These are phyloP conservation scores for Macrophomina tecta DNA, from an alignment of 2,329 filamentous ascomycete species.

Conservation along the genomic window DNA sequence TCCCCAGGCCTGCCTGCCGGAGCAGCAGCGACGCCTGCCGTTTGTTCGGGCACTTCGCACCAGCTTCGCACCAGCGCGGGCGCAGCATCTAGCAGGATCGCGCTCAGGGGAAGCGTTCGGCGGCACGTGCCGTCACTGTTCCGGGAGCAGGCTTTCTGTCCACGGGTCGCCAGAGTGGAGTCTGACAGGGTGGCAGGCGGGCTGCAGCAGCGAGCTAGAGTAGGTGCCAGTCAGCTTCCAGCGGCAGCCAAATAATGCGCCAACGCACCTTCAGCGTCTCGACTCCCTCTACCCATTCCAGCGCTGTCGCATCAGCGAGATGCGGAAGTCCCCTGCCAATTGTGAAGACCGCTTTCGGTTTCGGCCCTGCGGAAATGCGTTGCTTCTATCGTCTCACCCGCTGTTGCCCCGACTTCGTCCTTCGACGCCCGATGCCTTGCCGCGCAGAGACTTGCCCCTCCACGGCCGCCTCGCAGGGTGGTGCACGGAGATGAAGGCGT, in stretches of 20 bases:
- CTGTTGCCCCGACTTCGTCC: background rate
- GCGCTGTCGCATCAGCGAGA: slow-evolving; percentile 12
- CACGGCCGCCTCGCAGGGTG: background rate
- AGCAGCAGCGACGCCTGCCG: background rate
- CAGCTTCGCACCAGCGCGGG: too few relatives aligned
- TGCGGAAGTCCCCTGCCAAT: slow-evolving; percentile 1
- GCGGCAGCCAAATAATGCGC: slow-evolving; percentile 21
- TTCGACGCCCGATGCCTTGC: slow-evolving; percentile 1
- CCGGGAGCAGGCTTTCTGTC: slow-evolving; percentile 12
- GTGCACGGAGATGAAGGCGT: background rate
- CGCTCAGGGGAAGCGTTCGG: background rate
- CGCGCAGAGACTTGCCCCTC: slow-evolving; percentile 5
- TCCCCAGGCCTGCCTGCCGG: background rate
- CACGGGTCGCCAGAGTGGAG: slow-evolving; percentile 14
- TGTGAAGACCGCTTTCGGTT: slow-evolving; percentile 16
- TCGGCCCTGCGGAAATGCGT: slow-evolving; percentile 17
- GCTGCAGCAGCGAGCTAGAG: slow-evolving; percentile 4
- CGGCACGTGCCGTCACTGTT: slow-evolving; percentile 1
- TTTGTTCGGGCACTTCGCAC: too few relatives aligned
- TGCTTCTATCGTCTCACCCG: slow-evolving; percentile 18
- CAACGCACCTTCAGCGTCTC: slow-evolving; percentile 22
- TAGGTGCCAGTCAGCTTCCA: background rate
- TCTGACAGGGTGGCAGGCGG: slow-evolving; percentile 18
- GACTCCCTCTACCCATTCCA: slow-evolving; percentile 8
- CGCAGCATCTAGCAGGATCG: background rate